Evolutionary conservation across 2,329 filamentous ascomycete species (phyloP).

Genomic region (Chaetomium globosum): DNA sequence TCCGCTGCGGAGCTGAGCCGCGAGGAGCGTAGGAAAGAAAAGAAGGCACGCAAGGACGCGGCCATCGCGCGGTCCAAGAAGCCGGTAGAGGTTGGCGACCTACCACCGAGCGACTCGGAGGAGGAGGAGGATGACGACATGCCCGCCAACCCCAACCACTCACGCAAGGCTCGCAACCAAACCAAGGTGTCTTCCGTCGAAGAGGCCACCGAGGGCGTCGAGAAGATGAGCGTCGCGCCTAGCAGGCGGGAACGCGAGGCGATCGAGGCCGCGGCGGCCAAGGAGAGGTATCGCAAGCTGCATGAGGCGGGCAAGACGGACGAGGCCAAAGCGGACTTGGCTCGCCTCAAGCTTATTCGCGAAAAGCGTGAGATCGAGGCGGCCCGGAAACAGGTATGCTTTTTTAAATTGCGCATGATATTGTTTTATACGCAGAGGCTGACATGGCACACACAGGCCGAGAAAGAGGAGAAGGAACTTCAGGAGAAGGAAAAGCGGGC

Average conservation of each 20-base stretch:
- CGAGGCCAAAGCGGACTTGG: slow-evolving; percentile 86
- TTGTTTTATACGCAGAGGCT: slow-evolving; percentile 20
- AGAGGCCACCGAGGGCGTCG: slow-evolving; percentile 57
- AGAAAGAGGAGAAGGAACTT: slow-evolving; percentile 60
- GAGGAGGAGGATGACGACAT: slow-evolving; percentile 62
- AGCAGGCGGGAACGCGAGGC: slow-evolving; percentile 68
- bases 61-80: slow-evolving; percentile 77
- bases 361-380: slow-evolving; percentile 86
- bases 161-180: slow-evolving; percentile 69
- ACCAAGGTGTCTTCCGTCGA: slow-evolving; percentile 52
- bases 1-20: slow-evolving; percentile 63
- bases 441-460: slow-evolving; percentile 50
- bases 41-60: slow-evolving; percentile 88
- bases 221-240: slow-evolving; percentile 53
- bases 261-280: slow-evolving; percentile 81
- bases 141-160: slow-evolving; percentile 92
- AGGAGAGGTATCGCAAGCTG: slow-evolving; percentile 87
- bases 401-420: not conserved
- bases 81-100: slow-evolving; percentile 78
- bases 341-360: slow-evolving; percentile 76
- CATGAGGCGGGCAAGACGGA: slow-evolving; percentile 97
- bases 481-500: slow-evolving; percentile 52
- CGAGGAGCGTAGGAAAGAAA: slow-evolving; percentile 82
- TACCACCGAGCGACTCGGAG: slow-evolving; percentile 73
- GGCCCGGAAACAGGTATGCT: slow-evolving; percentile 74